A percentile compares a stretch with the other conserved stretches of the same genome.
phyloP scores from a whole-genome alignment of 495 filamentous ascomycete genomes.

The Xylaria palmicola region DNA sequence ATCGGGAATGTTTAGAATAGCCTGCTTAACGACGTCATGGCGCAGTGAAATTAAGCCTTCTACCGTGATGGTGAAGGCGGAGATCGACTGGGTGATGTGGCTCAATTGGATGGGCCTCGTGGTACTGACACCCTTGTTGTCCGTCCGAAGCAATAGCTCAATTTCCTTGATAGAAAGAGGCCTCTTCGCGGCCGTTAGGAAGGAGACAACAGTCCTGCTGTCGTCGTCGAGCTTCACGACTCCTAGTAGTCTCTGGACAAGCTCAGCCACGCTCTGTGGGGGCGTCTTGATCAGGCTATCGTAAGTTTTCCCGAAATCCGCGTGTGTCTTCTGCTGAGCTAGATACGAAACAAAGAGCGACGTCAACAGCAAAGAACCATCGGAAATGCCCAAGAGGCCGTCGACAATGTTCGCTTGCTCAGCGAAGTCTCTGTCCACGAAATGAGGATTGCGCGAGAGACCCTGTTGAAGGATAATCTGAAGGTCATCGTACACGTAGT shows the following conservation, averaged over 20 bases:
- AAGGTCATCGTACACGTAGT: conserved; percentile 6
- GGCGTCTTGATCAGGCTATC: not conserved
- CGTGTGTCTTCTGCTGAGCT: not conserved
- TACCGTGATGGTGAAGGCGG: not conserved
- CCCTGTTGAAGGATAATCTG: conserved; percentile 7
- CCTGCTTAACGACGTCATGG: conserved; percentile 6
- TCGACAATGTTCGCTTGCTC: not conserved
- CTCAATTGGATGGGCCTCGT: not conserved
- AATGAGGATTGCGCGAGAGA: not conserved
- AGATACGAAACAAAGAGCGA: conserved; percentile 3
- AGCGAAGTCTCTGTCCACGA: not conserved
- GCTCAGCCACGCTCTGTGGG: not conserved
- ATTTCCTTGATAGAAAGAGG: conserved; percentile 4
- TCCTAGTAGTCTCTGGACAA: not conserved
- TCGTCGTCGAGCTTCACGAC: not conserved
- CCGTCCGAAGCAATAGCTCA: not conserved
- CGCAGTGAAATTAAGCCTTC: not conserved
- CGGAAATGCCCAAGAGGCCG: not conserved
- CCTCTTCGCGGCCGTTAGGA: conserved; percentile 4
- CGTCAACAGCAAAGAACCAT: not conserved
- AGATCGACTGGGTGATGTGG: not conserved
- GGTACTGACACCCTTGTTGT: not conserved
- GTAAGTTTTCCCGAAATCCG: not conserved
- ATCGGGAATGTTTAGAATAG: conserved; percentile 8
- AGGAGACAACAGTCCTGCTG: not conserved